phyloP scores from a whole-genome alignment of 2,329 filamentous ascomycete species.

The Fusarium albosuccineum region DNA sequence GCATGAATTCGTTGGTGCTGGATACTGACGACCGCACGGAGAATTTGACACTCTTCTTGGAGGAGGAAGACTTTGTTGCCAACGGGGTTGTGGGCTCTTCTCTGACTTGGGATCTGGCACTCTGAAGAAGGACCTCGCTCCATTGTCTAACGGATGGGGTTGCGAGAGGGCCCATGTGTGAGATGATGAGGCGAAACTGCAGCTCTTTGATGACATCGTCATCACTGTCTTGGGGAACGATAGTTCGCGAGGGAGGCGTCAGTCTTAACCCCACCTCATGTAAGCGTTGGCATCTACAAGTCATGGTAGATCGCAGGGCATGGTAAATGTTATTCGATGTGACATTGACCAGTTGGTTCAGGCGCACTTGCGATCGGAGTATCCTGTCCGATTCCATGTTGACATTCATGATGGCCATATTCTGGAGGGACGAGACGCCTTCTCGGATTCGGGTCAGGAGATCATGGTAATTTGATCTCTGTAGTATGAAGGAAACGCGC shows the following conservation, averaged over 20 bases:
- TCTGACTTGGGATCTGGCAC: accelerated
- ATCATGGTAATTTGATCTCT: background rate
- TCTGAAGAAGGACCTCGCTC: slow-evolving; percentile 4
- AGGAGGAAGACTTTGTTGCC: background rate
- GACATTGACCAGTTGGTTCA: background rate
- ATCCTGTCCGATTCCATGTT: background rate
- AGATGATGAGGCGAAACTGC: background rate
- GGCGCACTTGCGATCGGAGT: background rate
- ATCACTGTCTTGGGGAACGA: background rate
- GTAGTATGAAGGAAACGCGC: background rate
- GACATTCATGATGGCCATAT: background rate
- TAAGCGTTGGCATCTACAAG: background rate
- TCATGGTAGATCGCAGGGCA: accelerated
- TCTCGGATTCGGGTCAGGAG: background rate
- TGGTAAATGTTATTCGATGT: background rate
- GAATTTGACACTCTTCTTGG: background rate
- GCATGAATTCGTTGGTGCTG: background rate
- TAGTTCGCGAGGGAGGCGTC: accelerated
- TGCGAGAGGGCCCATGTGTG: accelerated
- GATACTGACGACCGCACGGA: accelerated
- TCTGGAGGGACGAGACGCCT: background rate
- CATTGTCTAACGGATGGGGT: background rate
- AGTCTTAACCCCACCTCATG: slow-evolving; percentile 2
- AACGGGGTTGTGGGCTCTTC: accelerated
- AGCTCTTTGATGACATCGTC: background rate